Evolutionary conservation across 2,329 filamentous ascomycete species (phyloP), one percentile per base, ranked within the genome.

Genomic region (Penicillium sp.): DNA sequence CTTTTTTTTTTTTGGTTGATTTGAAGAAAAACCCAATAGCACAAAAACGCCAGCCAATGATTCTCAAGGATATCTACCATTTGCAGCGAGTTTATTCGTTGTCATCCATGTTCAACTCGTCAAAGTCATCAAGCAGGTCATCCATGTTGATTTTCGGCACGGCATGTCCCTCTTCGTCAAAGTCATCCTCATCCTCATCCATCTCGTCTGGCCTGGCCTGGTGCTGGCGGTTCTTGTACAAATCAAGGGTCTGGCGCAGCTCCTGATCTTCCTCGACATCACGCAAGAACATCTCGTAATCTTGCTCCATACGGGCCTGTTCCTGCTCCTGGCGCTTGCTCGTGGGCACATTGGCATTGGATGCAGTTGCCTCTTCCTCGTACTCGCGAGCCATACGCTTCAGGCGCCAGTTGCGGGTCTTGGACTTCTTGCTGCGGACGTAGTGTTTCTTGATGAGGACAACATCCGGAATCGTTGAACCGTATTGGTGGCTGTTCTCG

Each of bases 371-470:
- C 46, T 74, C 70, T 61, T 97, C 93, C 62, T 89, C 88, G 71
- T 97, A 90, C 60, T 97, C 92, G 76, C 85, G 88, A 61, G 82
- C 83, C 89, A 99, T 93, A 68, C 94, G 91, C 84, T 90, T 95
- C 73, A 99, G 85, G 73, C 88, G 89, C 94, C 94, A 99, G 80
- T 90, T 90, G 64, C 95, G 86, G 74, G 81, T 83, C 79, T 86
- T 87, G 71, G 85, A 83, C 84, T 93, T 96, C 79, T 89, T 87
- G 76, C 89, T 88, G 65, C 90, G 85, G 54, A 88, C 85, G 76
- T 95, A 99, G 81, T 90, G 87, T 76, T 99, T 99, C 91, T 96
- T 97, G 72, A 99, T 91, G 3, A 99, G 82, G 7, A 99, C 78
- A 0, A 97, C 94, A 67, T 99, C 94, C 0, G 94, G 94, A 52